Percentiles rank a stretch among this genome's conserved stretches.
Conservation (phyloP, 768 basidiomycete species). For the Jaapia argillacea region DNA sequence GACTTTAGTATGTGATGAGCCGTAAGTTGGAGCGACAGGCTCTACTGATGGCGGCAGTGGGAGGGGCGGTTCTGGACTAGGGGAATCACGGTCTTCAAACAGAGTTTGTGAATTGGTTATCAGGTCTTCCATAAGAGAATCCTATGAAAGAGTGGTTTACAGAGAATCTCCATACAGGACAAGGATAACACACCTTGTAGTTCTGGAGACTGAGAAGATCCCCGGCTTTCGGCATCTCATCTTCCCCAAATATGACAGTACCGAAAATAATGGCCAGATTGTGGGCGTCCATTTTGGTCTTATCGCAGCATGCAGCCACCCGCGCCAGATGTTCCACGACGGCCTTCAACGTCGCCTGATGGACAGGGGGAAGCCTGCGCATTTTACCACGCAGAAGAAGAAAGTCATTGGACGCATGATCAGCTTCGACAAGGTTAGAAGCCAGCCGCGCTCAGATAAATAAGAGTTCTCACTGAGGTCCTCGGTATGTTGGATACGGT, state of each 20-base stretch:
- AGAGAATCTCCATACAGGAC: background rate
- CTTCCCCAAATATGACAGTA: slow-evolving; percentile 84
- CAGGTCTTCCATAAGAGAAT: slow-evolving; percentile 77
- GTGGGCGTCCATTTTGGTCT: slow-evolving; percentile 91
- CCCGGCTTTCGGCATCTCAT: slow-evolving; percentile 67
- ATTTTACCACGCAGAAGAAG: slow-evolving; percentile 79
- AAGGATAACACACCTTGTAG: slow-evolving; percentile 44
- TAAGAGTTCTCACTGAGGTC: slow-evolving; percentile 46
- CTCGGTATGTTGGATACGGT: slow-evolving; percentile 75
- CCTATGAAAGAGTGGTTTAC: slow-evolving; percentile 25
- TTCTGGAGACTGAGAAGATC: slow-evolving; percentile 71
- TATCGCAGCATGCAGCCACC: slow-evolving; percentile 52
- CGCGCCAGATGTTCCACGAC: slow-evolving; percentile 76
- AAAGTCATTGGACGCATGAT: slow-evolving; percentile 64
- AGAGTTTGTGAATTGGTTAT: slow-evolving; percentile 43
- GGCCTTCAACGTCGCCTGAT: slow-evolving; percentile 75
- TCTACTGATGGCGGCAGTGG: slow-evolving; percentile 67
- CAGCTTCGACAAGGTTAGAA: slow-evolving; percentile 31
- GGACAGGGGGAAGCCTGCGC: slow-evolving; percentile 70
- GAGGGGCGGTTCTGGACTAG: slow-evolving; percentile 40
- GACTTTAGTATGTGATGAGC: slow-evolving; percentile 63
- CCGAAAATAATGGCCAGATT: slow-evolving; percentile 90
- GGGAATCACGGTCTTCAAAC: background rate
- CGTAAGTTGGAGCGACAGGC: slow-evolving; percentile 43
- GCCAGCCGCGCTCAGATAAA: background rate